Conservation (phyloP, 2,329 filamentous ascomycete species). For the Colletotrichum sp. region DNA sequence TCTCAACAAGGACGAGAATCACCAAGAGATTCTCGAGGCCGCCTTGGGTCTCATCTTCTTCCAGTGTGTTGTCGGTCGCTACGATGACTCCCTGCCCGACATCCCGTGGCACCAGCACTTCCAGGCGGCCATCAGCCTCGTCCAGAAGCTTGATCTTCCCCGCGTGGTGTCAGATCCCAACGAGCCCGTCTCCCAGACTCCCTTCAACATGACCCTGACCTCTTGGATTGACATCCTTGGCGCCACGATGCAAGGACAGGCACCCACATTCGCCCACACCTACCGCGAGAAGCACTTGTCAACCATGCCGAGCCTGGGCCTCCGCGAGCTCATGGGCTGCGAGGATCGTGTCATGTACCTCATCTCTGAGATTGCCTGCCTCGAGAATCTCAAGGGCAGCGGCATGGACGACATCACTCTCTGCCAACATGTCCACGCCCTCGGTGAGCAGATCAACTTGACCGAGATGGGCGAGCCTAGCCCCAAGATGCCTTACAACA, state of each 20-base stretch:
- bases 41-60: constrained; percentile 96
- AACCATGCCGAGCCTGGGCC: constrained; percentile 67
- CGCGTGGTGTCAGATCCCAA: constrained; percentile 66
- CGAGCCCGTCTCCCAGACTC: constrained; percentile 67
- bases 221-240: constrained; percentile 98
- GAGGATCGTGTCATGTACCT: constrained; percentile 98
- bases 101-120: constrained; percentile 98
- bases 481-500: constrained; percentile 66
- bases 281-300: constrained; percentile 94
- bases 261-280: constrained; percentile 90
- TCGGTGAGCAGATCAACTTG: constrained; percentile 83
- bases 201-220: constrained; percentile 94
- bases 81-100: constrained; percentile 84
- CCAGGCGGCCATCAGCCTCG: constrained; percentile 84
- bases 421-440: constrained; percentile 87
- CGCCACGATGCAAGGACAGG: constrained; percentile 85
- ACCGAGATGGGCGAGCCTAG: constrained; percentile 71
- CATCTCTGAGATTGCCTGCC: constrained; percentile 95
- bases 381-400: constrained; percentile 84
- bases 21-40: constrained; percentile 88
- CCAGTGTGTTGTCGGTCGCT: constrained; percentile 87
- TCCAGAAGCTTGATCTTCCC: constrained; percentile 83
- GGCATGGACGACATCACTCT: constrained; percentile 86
- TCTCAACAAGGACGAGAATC: constrained; percentile 79
- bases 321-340: constrained; percentile 95